Percentiles rank a stretch among this genome's conserved stretches.
phyloP scores from a whole-genome alignment of 1,284 basidiomycete species.

The Xanthoconium separans region DNA sequence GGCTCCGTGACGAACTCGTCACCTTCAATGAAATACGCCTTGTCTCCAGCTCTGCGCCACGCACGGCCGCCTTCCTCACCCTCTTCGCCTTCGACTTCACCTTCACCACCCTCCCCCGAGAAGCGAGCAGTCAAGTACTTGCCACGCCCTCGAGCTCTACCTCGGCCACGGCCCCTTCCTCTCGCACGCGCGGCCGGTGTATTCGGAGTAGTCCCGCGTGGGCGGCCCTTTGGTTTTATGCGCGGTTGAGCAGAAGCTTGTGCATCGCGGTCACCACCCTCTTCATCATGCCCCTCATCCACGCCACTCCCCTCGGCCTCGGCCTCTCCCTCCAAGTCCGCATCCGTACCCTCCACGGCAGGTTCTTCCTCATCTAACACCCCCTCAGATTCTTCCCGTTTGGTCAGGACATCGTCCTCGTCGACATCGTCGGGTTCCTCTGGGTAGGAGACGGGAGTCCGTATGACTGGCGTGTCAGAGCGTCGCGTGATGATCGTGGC shows the following conservation, averaged over 20 bases:
- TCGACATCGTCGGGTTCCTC: slow-evolving; percentile 25
- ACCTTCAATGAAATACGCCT: slow-evolving; percentile 76
- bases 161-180: slow-evolving; percentile 42
- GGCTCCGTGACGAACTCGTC: slow-evolving; percentile 87
- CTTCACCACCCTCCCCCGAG: slow-evolving; percentile 45
- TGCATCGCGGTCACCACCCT: slow-evolving; percentile 26
- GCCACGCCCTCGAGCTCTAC: slow-evolving; percentile 35
- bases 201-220: slow-evolving; percentile 22
- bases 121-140: slow-evolving; percentile 33
- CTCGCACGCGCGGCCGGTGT: slow-evolving; percentile 32
- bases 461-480: slow-evolving; percentile 27
- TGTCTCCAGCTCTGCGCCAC: slow-evolving; percentile 73
- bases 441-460: slow-evolving; percentile 23
- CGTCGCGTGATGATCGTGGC: slow-evolving; percentile 35
- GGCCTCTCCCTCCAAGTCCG: slow-evolving; percentile 32
- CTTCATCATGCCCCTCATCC: slow-evolving; percentile 24
- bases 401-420: slow-evolving; percentile 29
- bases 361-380: slow-evolving; percentile 33
- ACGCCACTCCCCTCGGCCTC: slow-evolving; percentile 24
- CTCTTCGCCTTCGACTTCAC: slow-evolving; percentile 49
- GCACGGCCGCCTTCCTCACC: slow-evolving; percentile 57
- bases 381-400: slow-evolving; percentile 36
- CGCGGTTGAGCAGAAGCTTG: slow-evolving; percentile 25
- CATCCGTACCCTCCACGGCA: slow-evolving; percentile 33
- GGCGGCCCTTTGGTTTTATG: slow-evolving; percentile 35